A percentile compares a stretch with the other conserved stretches of the same genome.
phyloP scores from a whole-genome alignment of 306 rosid genomes.

The Spatholobus suberectus region DNA sequence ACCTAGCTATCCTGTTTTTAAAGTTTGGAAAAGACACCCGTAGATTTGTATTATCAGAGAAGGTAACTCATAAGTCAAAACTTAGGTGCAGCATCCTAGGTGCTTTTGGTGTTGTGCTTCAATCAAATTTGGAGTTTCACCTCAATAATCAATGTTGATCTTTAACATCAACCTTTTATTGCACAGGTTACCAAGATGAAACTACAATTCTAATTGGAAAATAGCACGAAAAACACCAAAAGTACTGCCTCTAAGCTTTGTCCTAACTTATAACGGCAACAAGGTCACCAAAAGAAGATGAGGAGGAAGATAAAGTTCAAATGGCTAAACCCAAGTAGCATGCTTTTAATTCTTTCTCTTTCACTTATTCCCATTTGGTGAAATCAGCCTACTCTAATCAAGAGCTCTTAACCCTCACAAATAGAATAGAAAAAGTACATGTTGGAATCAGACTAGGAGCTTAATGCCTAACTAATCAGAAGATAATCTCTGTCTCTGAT shows the following conservation, averaged over 20 bases:
- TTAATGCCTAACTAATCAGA: neutral
- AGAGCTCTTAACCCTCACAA: constrained; percentile 6
- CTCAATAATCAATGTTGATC: neutral
- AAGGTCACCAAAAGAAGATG: neutral
- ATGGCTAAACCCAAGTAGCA: neutral
- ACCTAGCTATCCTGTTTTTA: neutral
- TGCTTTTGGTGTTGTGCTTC: neutral
- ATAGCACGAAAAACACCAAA: neutral
- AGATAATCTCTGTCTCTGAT: constrained; percentile 3
- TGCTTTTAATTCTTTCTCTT: neutral
- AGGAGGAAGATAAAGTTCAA: neutral
- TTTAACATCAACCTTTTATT: neutral
- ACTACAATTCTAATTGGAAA: neutral
- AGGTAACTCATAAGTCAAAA: neutral
- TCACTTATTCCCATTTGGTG: neutral
- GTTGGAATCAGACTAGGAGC: neutral
- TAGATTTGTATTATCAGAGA: neutral
- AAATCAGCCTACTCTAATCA: constrained; percentile 1
- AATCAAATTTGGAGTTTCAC: neutral
- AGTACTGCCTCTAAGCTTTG: neutral
- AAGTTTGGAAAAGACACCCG: constrained; percentile 7
- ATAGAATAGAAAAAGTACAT: neutral
- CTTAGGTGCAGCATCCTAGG: neutral
- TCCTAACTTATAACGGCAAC: neutral
- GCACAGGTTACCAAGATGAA: neutral